Evolutionary conservation across 1,284 basidiomycete genomes (phyloP).

Genomic region (Melanopsichium pennsylvanicum): DNA sequence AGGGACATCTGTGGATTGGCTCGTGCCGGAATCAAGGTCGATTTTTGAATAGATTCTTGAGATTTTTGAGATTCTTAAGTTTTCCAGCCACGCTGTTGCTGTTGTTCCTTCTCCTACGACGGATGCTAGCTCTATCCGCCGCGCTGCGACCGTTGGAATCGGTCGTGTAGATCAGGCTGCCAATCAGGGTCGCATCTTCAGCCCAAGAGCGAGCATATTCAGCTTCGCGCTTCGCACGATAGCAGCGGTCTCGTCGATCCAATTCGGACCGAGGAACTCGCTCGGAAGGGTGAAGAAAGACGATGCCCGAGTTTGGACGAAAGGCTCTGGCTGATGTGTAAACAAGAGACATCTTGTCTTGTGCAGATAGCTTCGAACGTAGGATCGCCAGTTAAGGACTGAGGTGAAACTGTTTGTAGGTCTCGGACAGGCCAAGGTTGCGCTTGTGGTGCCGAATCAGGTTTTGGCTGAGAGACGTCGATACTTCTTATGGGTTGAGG

Average conservation of each 20-base stretch:
- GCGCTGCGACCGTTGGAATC: constrained; percentile 7
- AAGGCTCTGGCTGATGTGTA: constrained; percentile 33
- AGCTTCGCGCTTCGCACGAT: constrained; percentile 48
- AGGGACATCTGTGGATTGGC: too few relatives aligned
- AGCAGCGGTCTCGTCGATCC: constrained; percentile 51
- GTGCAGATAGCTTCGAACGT: too few relatives aligned
- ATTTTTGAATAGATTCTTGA: neutral
- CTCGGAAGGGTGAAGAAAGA: constrained; percentile 50
- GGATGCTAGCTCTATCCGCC: constrained; percentile 30
- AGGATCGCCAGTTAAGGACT: too few relatives aligned
- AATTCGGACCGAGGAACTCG: constrained; percentile 55
- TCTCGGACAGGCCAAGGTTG: too few relatives aligned
- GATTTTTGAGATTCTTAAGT: constrained; percentile 21
- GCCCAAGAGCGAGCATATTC: constrained; percentile 50
- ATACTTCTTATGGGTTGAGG: too few relatives aligned
- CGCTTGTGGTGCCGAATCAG: too few relatives aligned
- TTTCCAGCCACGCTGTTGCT: too few relatives aligned
- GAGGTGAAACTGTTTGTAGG: too few relatives aligned
- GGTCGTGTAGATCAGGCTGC: constrained; percentile 29
- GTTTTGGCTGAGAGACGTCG: too few relatives aligned
- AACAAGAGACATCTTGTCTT: constrained; percentile 32
- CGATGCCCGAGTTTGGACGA: constrained; percentile 46
- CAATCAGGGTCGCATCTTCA: constrained; percentile 57
- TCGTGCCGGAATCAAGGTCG: too few relatives aligned
- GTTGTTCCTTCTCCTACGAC: constrained; percentile 15